A percentile compares a stretch with the other conserved stretches of the same genome.
These are phyloP conservation scores for Agastache rugosa DNA, from an alignment of 257 asterid species.

Conservation along the genomic window DNA sequence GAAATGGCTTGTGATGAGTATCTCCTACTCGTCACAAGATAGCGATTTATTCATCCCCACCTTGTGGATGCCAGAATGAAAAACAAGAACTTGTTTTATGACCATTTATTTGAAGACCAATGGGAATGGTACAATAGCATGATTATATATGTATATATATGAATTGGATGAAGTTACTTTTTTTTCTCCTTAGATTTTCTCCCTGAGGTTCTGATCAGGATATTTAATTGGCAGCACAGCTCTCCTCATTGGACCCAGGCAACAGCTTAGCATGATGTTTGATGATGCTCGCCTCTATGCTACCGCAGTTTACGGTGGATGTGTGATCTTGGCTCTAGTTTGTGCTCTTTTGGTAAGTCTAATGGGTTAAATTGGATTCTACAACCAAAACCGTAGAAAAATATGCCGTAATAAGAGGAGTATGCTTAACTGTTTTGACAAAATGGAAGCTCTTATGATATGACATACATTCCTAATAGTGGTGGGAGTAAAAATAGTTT, in stretches of 20 bases:
- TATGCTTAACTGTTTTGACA: neutral
- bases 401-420: slow-evolving; percentile 5
- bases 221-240: slow-evolving; percentile 84
- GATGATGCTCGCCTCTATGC: slow-evolving; percentile 86
- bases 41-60: neutral
- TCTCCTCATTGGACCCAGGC: slow-evolving; percentile 79
- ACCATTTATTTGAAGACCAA: neutral
- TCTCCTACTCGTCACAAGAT: neutral
- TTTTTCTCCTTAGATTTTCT: slow-evolving; percentile 27
- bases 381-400: neutral
- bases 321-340: slow-evolving; percentile 81
- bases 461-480: neutral
- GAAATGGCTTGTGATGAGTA: neutral
- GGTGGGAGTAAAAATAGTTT: neutral
- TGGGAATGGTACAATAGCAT: neutral
- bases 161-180: neutral
- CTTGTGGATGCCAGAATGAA: neutral
- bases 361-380: neutral
- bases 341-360: slow-evolving; percentile 89
- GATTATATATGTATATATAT: neutral
- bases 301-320: slow-evolving; percentile 69
- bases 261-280: slow-evolving; percentile 86
- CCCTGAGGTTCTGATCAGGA: slow-evolving; percentile 46
- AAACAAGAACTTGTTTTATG: slow-evolving; percentile 14
- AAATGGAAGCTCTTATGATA: neutral